Evolutionary conservation across 2,329 filamentous ascomycete species (phyloP).

Genomic region (Trichoderma gracile): DNA sequence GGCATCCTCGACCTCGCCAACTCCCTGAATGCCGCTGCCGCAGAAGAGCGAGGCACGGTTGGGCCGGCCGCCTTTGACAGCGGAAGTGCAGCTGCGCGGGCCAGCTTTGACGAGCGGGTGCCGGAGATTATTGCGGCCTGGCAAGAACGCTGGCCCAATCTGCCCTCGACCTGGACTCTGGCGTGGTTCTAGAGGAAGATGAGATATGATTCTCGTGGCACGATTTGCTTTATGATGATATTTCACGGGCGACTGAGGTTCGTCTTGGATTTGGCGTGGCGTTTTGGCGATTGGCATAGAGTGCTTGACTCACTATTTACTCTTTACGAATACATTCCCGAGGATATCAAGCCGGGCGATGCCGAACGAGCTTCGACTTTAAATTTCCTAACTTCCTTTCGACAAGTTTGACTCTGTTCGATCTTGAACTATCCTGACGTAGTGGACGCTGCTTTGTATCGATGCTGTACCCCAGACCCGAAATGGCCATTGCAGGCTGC

Average conservation of each 20-base stretch:
- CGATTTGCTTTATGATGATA: not conserved
- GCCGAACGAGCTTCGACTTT: not conserved
- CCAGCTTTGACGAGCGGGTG: constrained; percentile 87
- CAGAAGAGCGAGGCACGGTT: constrained; percentile 69
- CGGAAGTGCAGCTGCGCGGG: constrained; percentile 65
- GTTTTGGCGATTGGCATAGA: constrained; percentile 14
- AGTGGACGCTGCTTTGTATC: not conserved
- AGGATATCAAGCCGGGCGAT: not conserved
- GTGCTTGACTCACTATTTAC: not conserved
- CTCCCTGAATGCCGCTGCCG: constrained; percentile 76
- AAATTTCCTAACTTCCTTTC: not conserved
- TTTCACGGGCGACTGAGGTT: not conserved
- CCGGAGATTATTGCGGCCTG: constrained; percentile 88
- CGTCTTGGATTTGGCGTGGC: constrained; percentile 18
- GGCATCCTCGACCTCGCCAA: constrained; percentile 91
- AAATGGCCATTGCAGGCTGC: too few relatives aligned
- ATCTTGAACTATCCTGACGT: not conserved
- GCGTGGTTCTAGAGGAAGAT: constrained; percentile 74
- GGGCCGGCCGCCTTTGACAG: constrained; percentile 68
- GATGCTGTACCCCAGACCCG: not conserved
- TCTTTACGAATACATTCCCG: not conserved
- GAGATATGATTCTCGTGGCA: not conserved
- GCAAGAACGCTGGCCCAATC: constrained; percentile 91
- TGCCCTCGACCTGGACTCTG: constrained; percentile 91
- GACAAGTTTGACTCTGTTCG: not conserved